Base-by-base conservation (phyloP, 768 basidiomycete species). In the Trametopsis cervina region DNA sequence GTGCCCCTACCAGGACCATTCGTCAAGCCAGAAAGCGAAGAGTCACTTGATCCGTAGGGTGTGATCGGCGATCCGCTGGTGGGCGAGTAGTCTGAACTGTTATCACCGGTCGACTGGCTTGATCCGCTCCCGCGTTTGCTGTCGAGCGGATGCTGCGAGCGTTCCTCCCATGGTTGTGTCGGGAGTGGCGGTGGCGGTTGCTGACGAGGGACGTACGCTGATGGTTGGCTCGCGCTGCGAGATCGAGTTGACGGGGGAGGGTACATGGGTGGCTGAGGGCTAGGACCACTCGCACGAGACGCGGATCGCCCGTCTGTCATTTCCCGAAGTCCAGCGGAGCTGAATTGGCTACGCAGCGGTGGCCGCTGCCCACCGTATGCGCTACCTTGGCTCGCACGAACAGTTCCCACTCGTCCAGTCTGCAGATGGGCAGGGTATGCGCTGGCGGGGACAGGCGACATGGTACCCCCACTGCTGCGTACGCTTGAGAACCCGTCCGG, bases 21-120 rank as follows among this genome's bases (percentile, higher is more conserved):
- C 69, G 60, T 53, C 37, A 78, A 66, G 40, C 77, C 80, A 36
- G 73, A 74, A 43, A 90, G 65, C 7, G 86, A 89, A 22, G 85
- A 85, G 54, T 91, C 89, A 65, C 83, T 89, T 35, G 89, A 90
- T n/a, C 88, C 89, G 61, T 85, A 91, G 15, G 89, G 89, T 21
- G 89, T 91, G 60, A 90, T 80, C 0, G 89, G 89, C n/a, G 87
- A 89, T 13, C 82, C 82, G 53, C 83, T 85, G 56, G 88, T 85
- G 17, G 88, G 86, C 39, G 89, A 90, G 55, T 86, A 88, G 57
- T 89, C 85, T 11, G 88, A 89, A 62, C 84, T 88, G 56, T 78
- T 83, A 46, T 49, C 49, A 13, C 76, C 81, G 9, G 88, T 89
- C 11, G 85, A 88, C 61, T 88, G 81, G 57, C 89, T 91, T 29